Conservation (phyloP, 2,329 filamentous ascomycete genomes). For the Ophiostoma perfectum region DNA sequence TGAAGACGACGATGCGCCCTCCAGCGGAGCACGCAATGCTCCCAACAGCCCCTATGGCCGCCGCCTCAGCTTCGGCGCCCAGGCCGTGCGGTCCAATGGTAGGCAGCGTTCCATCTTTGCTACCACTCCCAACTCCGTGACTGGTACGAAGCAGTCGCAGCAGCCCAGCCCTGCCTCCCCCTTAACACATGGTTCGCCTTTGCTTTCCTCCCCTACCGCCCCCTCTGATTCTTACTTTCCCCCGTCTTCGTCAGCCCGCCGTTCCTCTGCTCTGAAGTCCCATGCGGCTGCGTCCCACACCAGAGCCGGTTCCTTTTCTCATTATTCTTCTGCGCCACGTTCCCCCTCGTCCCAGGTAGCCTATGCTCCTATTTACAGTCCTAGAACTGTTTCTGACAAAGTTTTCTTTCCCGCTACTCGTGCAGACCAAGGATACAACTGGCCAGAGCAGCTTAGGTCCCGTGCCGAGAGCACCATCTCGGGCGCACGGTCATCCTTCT, state of each 20-base stretch:
- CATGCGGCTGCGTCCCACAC: not conserved
- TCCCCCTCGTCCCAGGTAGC: not conserved
- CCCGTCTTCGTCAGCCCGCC: slow-evolving; percentile 5
- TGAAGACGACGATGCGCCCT: slow-evolving; percentile 59
- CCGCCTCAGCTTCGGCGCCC: slow-evolving; percentile 83
- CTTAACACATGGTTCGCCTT: not conserved
- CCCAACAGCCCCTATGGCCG: slow-evolving; percentile 38
- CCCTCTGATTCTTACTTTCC: not conserved
- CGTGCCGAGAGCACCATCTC: slow-evolving; percentile 76
- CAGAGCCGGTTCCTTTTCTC: not conserved
- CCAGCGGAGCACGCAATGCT: slow-evolving; percentile 38
- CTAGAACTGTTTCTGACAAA: slow-evolving; percentile 61
- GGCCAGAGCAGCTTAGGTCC: slow-evolving; percentile 90
- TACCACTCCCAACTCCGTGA: slow-evolving; percentile 19
- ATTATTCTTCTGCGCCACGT: slow-evolving; percentile 23
- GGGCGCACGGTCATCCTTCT: slow-evolving; percentile 53
- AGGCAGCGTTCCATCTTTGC: slow-evolving; percentile 43
- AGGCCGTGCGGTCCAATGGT: slow-evolving; percentile 61
- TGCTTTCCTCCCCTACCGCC: not conserved
- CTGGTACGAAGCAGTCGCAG: not conserved
- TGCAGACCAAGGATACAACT: slow-evolving; percentile 90
- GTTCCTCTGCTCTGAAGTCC: not conserved
- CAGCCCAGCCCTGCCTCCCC: not conserved
- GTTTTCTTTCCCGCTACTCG: slow-evolving; percentile 41
- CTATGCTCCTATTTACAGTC: slow-evolving; percentile 24